Conservation (phyloP, 495 filamentous ascomycete genomes). For the Aspergillus olivimuriae region DNA sequence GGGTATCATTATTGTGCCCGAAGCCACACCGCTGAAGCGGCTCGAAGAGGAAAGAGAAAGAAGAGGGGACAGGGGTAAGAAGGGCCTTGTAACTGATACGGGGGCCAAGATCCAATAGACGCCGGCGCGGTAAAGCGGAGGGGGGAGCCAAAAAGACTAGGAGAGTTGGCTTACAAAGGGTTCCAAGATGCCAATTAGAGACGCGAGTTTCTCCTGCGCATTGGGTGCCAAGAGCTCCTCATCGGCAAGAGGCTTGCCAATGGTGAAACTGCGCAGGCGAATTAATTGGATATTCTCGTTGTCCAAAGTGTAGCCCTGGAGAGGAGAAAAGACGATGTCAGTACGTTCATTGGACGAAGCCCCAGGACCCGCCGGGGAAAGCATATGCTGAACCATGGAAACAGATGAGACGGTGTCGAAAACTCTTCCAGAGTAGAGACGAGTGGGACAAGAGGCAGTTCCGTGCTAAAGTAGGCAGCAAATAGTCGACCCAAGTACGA, state of each 20-base stretch:
- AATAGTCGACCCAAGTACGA: not conserved
- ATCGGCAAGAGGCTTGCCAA: slow-evolving; percentile 59
- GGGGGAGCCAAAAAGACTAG: slow-evolving; percentile 15
- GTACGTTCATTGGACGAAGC: slow-evolving; percentile 15
- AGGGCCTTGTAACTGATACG: slow-evolving; percentile 15
- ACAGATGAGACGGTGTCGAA: slow-evolving; percentile 32
- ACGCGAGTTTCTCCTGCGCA: slow-evolving; percentile 48
- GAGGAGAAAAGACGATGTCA: slow-evolving; percentile 11
- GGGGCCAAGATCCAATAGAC: slow-evolving; percentile 24
- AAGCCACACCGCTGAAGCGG: slow-evolving; percentile 18
- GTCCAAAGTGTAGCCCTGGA: slow-evolving; percentile 64
- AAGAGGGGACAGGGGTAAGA: slow-evolving; percentile 11
- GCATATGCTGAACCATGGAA: slow-evolving; percentile 38
- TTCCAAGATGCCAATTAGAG: slow-evolving; percentile 52
- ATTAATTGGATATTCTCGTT: slow-evolving; percentile 71
- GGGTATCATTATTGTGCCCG: slow-evolving; percentile 12
- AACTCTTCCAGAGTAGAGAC: slow-evolving; percentile 17
- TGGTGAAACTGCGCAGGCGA: slow-evolving; percentile 68
- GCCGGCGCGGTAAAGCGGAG: slow-evolving; percentile 23
- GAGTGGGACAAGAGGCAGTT: slow-evolving; percentile 17
- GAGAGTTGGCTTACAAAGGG: slow-evolving; percentile 51
- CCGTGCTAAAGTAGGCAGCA: slow-evolving; percentile 1
- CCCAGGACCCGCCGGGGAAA: slow-evolving; percentile 10
- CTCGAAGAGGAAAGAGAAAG: slow-evolving; percentile 13
- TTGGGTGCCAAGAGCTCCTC: slow-evolving; percentile 41